phyloP scores from a whole-genome alignment of 441 rosid species.

The Adansonia rubrostipa region DNA sequence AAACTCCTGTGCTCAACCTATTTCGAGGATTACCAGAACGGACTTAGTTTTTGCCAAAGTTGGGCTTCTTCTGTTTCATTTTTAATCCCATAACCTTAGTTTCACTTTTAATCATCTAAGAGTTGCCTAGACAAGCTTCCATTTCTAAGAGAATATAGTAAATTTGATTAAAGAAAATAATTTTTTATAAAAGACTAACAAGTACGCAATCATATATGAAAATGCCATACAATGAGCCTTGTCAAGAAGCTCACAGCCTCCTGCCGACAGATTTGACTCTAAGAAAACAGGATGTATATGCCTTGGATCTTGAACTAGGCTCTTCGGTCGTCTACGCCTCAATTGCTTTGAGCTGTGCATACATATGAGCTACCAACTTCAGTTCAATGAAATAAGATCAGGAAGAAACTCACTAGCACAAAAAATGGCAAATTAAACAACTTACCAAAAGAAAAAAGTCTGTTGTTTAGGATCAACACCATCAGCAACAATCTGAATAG shows the following conservation, averaged over 20 bases:
- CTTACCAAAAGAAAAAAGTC: conserved; percentile 85
- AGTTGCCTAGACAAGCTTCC: not conserved
- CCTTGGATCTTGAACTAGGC: conserved; percentile 58
- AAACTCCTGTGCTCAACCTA: conserved; percentile 4
- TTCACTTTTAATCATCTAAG: not conserved
- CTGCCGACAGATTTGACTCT: conserved; percentile 50
- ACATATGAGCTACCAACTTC: conserved; percentile 21
- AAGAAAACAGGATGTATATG: conserved; percentile 63
- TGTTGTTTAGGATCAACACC: conserved; percentile 92
- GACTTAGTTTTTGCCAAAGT: not conserved
- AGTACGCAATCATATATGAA: not conserved
- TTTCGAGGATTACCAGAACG: not conserved
- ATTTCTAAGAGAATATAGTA: not conserved
- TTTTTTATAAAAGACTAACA: not conserved
- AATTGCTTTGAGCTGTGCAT: conserved; percentile 71
- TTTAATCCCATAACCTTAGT: not conserved
- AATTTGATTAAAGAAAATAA: not conserved
- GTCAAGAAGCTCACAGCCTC: conserved; percentile 58
- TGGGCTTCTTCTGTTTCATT: not conserved
- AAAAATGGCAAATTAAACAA: conserved; percentile 28
- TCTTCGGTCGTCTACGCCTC: conserved; percentile 63
- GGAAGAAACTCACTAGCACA: conserved; percentile 14
- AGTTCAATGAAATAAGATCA: conserved; percentile 24
- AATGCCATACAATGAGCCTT: conserved; percentile 59
- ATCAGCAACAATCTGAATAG: conserved; percentile 69